Percentiles rank a stretch among this genome's conserved stretches.
Evolutionary conservation across 352 stramenopile genomes (phyloP).

Genomic region (Pythium rishiriense): DNA sequence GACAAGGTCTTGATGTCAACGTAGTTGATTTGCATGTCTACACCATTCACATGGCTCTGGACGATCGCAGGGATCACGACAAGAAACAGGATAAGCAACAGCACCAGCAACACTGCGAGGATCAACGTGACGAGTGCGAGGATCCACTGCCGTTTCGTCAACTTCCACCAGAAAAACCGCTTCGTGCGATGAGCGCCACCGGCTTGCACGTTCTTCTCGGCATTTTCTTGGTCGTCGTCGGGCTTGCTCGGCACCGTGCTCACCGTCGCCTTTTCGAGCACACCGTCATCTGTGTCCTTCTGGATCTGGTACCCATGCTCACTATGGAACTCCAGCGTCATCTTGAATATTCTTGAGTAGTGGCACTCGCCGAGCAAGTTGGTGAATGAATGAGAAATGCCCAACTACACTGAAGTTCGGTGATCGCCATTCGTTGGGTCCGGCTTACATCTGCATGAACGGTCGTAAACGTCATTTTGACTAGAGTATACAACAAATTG

Average conservation of each 20-base stretch:
- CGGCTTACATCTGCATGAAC: not conserved
- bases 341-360: not conserved
- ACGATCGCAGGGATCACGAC: slow-evolving; percentile 53
- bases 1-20: slow-evolving; percentile 52
- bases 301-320: not conserved
- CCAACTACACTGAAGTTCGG: too few relatives aligned
- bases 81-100: slow-evolving; percentile 62
- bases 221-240: not conserved
- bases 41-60: slow-evolving; percentile 56
- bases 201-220: slow-evolving; percentile 5
- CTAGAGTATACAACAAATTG: not conserved
- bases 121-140: slow-evolving; percentile 41
- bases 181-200: slow-evolving; percentile 4
- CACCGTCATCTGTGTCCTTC: not conserved
- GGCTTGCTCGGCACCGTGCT: not conserved
- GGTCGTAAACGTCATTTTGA: not conserved
- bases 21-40: slow-evolving; percentile 60
- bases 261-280: not conserved
- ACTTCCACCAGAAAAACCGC: slow-evolving; percentile 51
- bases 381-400: not conserved
- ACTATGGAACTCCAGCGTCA: not conserved
- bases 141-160: slow-evolving; percentile 58
- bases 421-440: not conserved
- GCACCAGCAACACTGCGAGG: slow-evolving; percentile 37
- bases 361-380: not conserved